Evolutionary conservation across 1,284 basidiomycete species (phyloP), one percentile per base, ranked within the genome.

Genomic region (Melanopsichium pennsylvanicum): DNA sequence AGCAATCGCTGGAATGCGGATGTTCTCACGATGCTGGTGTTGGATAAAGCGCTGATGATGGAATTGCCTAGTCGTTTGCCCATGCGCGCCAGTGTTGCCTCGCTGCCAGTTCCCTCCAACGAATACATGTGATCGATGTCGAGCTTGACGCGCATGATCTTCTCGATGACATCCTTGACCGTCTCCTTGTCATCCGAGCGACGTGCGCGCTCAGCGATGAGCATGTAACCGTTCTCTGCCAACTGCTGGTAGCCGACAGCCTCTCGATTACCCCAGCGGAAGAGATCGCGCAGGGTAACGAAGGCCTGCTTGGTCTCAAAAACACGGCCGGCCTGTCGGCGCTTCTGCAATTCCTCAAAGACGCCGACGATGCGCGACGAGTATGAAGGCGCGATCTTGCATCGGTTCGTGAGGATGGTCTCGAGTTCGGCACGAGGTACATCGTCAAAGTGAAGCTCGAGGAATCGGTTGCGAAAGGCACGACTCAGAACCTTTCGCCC

Each of bases 251-350:
- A 93, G 35, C 92, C 85, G 1, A 93, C 91, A 58, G 79, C 82
- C 15, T 91, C 90, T 56, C 96, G 86, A 13, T 89, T 89, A 3
- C 94, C 96, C 96, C 96, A 99, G 27, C 96, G 88, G 83, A 99
- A 99, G 11, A 99, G 84, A 81, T 99, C 96, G 60, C 96, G 90
- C 10, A 99, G 86, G 1, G 96, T 99, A 0, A 92, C 96, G 79
- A 97, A 98, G 1, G 93, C 91, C 39, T 95, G 90, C 82, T 95
- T 97, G 75, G 93, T 95, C 83, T 99, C 96, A 79, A 99, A 99
- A 34, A 99, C 90, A 18, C 95, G 87, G 31, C 90, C 87, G 0
- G 89, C 87, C 81, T 97, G 93, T 19, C 96, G 87, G 22, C 93
- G 89, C 74, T 91, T 91, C 81, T 96, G 93, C 8, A 99, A 85